Percentiles rank a stretch among this genome's conserved stretches.
phyloP scores from a whole-genome alignment of 139 green algal species.

The Tetraselmis striata region DNA sequence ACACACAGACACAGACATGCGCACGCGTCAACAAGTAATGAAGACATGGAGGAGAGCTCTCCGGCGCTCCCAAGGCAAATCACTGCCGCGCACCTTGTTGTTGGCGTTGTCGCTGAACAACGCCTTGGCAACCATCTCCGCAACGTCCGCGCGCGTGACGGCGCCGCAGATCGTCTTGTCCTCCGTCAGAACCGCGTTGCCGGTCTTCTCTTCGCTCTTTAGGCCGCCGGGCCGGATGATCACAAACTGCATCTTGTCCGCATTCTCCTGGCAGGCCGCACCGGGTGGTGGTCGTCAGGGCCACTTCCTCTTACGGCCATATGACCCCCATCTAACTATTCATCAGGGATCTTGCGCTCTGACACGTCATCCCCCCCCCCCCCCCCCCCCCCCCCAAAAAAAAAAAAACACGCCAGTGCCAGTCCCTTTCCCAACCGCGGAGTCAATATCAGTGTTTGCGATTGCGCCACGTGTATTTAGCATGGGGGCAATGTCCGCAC shows the following conservation, averaged over 20 bases:
- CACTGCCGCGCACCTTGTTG: conserved; percentile 45
- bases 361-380: too few species aligned
- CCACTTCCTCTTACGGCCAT: too few species aligned
- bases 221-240: conserved; percentile 94
- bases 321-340: too few species aligned
- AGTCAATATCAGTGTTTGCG: too few species aligned
- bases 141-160: conserved; percentile 85
- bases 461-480: too few species aligned
- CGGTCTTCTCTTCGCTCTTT: conserved; percentile 72
- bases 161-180: conserved; percentile 66
- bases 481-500: too few species aligned
- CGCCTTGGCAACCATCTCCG: conserved; percentile 66
- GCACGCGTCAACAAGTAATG: background rate
- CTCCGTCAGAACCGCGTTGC: conserved; percentile 81
- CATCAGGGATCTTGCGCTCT: too few species aligned
- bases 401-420: too few species aligned
- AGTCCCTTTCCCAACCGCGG: too few species aligned
- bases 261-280: conserved; percentile 3
- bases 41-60: background rate
- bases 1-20: too few species aligned
- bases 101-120: conserved; percentile 67
- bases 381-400: too few species aligned
- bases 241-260: conserved; percentile 66
- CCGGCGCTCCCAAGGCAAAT: background rate
- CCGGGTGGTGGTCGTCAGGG: too few species aligned